Evolutionary conservation across 2,329 filamentous ascomycete genomes (phyloP).

Genomic region (Pseudogymnoascus sp.): DNA sequence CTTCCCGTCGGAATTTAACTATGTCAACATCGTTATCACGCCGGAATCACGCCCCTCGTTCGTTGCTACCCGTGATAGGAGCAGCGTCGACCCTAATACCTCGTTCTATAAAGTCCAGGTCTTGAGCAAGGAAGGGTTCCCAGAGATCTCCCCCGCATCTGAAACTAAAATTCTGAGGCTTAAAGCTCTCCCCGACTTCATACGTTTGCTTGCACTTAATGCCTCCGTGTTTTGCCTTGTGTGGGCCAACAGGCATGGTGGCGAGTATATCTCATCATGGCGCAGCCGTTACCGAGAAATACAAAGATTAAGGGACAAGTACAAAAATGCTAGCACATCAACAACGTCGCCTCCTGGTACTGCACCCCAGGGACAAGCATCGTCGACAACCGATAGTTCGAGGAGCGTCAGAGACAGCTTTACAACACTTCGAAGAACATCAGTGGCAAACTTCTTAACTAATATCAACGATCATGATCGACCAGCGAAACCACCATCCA

Average conservation of each 20-base stretch:
- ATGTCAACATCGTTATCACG: constrained; percentile 91
- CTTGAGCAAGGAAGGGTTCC: constrained; percentile 80
- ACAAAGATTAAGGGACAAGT: constrained; percentile 66
- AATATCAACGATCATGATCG: constrained; percentile 48
- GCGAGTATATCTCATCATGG: constrained; percentile 85
- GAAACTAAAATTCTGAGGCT: constrained; percentile 84
- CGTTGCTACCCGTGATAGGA: constrained; percentile 50
- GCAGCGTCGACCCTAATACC: constrained; percentile 31
- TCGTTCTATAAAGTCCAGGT: constrained; percentile 83
- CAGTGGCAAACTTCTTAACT: constrained; percentile 57
- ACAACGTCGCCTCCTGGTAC: constrained; percentile 19
- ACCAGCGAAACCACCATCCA: constrained; percentile 50
- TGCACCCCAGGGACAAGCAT: constrained; percentile 14
- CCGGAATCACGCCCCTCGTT: constrained; percentile 76
- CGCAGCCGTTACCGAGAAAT: constrained; percentile 79
- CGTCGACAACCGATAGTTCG: constrained; percentile 26
- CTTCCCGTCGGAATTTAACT: constrained; percentile 92
- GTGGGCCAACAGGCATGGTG: constrained; percentile 70
- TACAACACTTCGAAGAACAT: constrained; percentile 52
- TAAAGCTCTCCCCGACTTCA: constrained; percentile 73
- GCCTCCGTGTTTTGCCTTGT: constrained; percentile 88
- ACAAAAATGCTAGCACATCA: constrained; percentile 31
- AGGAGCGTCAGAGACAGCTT: constrained; percentile 51
- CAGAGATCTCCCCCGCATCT: constrained; percentile 81
- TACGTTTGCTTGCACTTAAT: constrained; percentile 83